Evolutionary conservation across 345 rosid species (phyloP), one percentile per base, ranked within the genome.

Genomic region (Camelina sativa): DNA sequence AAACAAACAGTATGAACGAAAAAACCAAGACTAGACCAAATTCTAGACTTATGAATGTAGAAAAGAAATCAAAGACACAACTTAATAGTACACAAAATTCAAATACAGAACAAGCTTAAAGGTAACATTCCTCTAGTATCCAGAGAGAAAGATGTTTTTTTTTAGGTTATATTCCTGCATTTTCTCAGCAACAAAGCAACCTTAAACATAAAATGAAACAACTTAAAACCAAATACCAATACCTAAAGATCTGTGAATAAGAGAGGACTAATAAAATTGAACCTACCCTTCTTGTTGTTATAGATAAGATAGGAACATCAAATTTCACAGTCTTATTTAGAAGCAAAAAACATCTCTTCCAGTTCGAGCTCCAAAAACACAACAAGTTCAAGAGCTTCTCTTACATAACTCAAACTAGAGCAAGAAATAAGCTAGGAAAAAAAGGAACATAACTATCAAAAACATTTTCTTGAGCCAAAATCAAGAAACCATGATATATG

Each of bases 81-180:
- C 17, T 48, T 47, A 22, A 64, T 25, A 32, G 17, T 11, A 15
- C 50, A 2, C 17, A 46, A n/a, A n/a, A 7, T 28, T 55, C 68
- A 10, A 38, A 61, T 7, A 41, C 62, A 52, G n/a, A 41, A 73
- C 16, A 72, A 62, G 23, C 37, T n/a, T 63, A 62, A 20, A 73
- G 17, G 30, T 23, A 37, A n/a, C 1, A 46, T 28, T 28, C 54
- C 53, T 47, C 38, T 25, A 15, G 10, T n/a, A 38, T 38, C 41
- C 22, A 37, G 51, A 37, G 50, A n/a, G 22, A 56, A 12, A 40
- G 13, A 40, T 40, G 3, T 2, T 40, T 23, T 23, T 23, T 40
- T 40, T 43, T 43, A 11, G 6, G 7, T 43, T 38, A 38, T 38
- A 0, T 38, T 38, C 41, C 41, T 38, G 12, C 41, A 38, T 4